Base-by-base conservation (phyloP, 768 basidiomycete species). In the Dictyophora rubrovolvata region DNA sequence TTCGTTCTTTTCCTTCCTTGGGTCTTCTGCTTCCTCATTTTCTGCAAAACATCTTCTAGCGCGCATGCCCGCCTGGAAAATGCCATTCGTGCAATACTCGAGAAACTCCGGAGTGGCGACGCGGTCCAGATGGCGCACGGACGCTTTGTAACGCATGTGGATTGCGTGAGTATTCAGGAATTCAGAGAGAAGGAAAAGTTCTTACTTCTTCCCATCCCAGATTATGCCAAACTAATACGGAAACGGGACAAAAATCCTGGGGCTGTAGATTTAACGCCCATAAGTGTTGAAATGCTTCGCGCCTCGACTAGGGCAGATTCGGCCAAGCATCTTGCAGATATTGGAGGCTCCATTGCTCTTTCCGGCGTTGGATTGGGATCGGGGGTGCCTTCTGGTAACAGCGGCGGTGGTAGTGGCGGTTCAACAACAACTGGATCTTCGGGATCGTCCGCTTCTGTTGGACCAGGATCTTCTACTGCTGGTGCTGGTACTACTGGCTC, bases 131-230 rank as follows among this genome's bases (percentile, higher is more conserved):
- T 66, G 89, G 89, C 4, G 88, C 89, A 22, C 74, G 89, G 66
- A 91, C 89, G 8, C 68, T 91, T 65, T 91, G 89, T 67, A 91
- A 90, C 68, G 89, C 89, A 48, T 91, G 89, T 71, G 89, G 89
- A 34, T 72, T 91, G 64, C 89, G 89, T 91, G 69, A 68, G 86
- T 83, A 12, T 34, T 35, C 62, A 55, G n/a, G n/a, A n/a, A n/a
- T n/a, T n/a, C n/a, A n/a, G n/a, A n/a, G n/a, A 17, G 53, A 54
- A 23, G 16, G 57, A 62, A 56, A 53, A 35, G 59, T 16, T 16
- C 50, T 20, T 20, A 4, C 33, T 22, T 22, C 21, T 36, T 28
- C 53, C 23, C 34, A 53, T 53, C 55, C 2, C 47, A 90, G 88
- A 90, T 71, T 90, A 90, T 63, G 88, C 88, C 10, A 90, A 90